These are phyloP conservation scores for Phytopythium ostracodes DNA, from an alignment of 352 stramenopile genomes.

Conservation along the genomic window DNA sequence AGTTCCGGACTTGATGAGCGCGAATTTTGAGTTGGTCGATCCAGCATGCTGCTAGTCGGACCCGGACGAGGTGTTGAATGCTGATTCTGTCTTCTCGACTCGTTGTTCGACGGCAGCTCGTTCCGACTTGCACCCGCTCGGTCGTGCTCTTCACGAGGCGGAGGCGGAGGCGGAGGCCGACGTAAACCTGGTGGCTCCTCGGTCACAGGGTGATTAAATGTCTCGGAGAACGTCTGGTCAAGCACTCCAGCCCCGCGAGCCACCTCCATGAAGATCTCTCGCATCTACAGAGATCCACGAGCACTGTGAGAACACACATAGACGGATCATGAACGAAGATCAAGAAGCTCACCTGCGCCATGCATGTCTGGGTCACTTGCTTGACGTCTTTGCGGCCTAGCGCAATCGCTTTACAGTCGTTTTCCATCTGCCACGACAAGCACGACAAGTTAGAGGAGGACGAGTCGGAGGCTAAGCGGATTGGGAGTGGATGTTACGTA, in stretches of 20 bases:
- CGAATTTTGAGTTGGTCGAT: constrained; percentile 11
- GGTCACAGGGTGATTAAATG: constrained; percentile 61
- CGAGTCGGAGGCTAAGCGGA: neutral
- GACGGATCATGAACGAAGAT: constrained; percentile 14
- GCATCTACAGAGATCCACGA: constrained; percentile 41
- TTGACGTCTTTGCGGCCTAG: constrained; percentile 71
- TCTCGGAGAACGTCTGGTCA: constrained; percentile 88
- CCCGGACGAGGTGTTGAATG: constrained; percentile 8
- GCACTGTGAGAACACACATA: neutral
- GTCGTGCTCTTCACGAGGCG: constrained; percentile 3
- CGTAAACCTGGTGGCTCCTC: constrained; percentile 4
- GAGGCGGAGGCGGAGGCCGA: constrained; percentile 9
- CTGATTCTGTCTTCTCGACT: constrained; percentile 9
- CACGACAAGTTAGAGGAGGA: neutral
- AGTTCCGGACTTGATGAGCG: constrained; percentile 11
- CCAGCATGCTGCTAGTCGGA: neutral
- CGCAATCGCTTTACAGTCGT: constrained; percentile 87
- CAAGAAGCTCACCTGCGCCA: constrained; percentile 74
- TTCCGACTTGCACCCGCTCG: constrained; percentile 15
- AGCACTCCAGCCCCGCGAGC: constrained; percentile 81
- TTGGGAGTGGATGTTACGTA: constrained; percentile 19
- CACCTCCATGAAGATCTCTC: constrained; percentile 67
- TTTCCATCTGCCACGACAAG: constrained; percentile 79
- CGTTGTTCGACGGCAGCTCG: neutral
- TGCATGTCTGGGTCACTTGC: constrained; percentile 75